These are phyloP conservation scores for Trypanosoma caninum DNA, from an alignment of 208 protist species.

Conservation along the genomic window DNA sequence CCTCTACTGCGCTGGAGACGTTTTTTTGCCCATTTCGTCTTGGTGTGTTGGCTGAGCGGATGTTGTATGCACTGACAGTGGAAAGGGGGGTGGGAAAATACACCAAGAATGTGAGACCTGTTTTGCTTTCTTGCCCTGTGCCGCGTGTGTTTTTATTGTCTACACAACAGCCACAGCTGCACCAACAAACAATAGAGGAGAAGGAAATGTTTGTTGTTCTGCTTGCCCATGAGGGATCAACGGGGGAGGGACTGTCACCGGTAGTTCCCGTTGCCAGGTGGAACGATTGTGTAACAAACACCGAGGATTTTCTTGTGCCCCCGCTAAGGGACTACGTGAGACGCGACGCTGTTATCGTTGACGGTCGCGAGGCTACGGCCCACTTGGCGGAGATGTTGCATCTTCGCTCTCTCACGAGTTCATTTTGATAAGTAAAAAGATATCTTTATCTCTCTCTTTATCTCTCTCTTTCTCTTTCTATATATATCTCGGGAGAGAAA, in stretches of 20 bases:
- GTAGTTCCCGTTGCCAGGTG: conserved; percentile 49
- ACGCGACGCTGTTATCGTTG: conserved; percentile 43
- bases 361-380: conserved; percentile 58
- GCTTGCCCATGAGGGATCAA: conserved; percentile 53
- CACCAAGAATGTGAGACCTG: conserved; percentile 45
- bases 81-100: conserved; percentile 58
- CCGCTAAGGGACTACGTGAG: conserved; percentile 37
- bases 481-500: too few relatives aligned
- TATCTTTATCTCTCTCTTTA: too few relatives aligned
- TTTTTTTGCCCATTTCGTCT: conserved; percentile 69
- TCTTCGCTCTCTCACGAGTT: conserved; percentile 47
- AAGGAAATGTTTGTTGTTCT: conserved; percentile 54
- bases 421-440: conserved; percentile 6
- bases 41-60: conserved; percentile 42
- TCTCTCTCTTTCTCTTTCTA: too few relatives aligned
- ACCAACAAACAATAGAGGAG: conserved; percentile 17
- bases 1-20: conserved; percentile 60
- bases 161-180: background rate
- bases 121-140: conserved; percentile 66
- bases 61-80: conserved; percentile 69
- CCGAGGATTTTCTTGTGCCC: conserved; percentile 55
- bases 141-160: conserved; percentile 21
- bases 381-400: conserved; percentile 78
- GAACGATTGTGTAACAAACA: conserved; percentile 58
- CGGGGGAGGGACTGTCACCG: conserved; percentile 29